Conservation (phyloP, 2,329 filamentous ascomycete genomes). For the Neopestalotiopsis clavispora region DNA sequence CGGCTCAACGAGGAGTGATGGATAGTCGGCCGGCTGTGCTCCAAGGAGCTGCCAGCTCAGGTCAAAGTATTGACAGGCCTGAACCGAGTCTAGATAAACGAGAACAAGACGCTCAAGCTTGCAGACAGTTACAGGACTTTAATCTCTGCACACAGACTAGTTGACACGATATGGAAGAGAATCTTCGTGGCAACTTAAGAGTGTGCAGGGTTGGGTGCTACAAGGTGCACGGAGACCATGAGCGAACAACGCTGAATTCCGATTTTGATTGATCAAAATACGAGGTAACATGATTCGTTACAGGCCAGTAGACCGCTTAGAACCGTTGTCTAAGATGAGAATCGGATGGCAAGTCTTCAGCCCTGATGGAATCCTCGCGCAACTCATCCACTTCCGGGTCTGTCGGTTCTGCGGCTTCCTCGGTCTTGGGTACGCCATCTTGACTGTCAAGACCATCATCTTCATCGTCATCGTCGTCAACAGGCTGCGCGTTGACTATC, state of each 20-base stretch:
- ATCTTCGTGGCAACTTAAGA: conserved; percentile 93
- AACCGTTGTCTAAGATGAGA: neutral
- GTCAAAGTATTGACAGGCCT: conserved; percentile 37
- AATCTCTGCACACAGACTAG: conserved; percentile 96
- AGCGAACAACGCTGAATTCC: neutral
- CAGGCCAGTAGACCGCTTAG: neutral
- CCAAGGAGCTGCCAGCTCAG: conserved; percentile 31
- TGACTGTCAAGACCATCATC: conserved; percentile 30
- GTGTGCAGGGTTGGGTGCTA: conserved; percentile 66
- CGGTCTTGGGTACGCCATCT: neutral
- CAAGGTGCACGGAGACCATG: conserved; percentile 20
- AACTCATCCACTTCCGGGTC: neutral
- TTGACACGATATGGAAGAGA: conserved; percentile 83
- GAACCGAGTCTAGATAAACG: conserved; percentile 39
- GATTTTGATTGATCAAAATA: neutral
- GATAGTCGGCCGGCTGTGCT: conserved; percentile 18
- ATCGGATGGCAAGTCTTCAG: neutral
- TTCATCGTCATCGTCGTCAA: conserved; percentile 54
- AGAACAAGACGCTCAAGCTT: conserved; percentile 57
- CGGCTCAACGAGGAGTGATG: conserved; percentile 13
- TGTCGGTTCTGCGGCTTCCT: conserved; percentile 11
- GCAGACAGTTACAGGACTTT: conserved; percentile 50
- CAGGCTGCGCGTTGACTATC: conserved; percentile 79
- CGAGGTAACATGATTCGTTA: neutral
- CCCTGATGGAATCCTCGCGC: neutral